These are phyloP conservation scores for Bruguiera gymnorhiza DNA, from an alignment of 345 rosid species.

Conservation along the genomic window DNA sequence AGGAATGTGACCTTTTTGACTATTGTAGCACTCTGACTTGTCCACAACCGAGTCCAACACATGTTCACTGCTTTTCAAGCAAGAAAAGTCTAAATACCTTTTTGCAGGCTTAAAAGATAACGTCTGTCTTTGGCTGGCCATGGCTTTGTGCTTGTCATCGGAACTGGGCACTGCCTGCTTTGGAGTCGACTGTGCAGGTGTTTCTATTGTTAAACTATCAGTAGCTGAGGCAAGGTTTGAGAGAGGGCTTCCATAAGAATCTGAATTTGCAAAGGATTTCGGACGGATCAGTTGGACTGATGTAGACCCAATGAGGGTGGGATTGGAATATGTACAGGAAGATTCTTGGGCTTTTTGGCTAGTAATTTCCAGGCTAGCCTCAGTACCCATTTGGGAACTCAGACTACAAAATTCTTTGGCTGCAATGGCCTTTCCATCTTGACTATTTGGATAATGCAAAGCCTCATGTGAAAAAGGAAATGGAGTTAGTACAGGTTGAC, in stretches of 20 bases:
- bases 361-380: conserved; percentile 11
- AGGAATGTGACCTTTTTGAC: conserved; percentile 6
- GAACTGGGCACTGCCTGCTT: conserved; percentile 31
- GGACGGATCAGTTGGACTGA: conserved; percentile 6
- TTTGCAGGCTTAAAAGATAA: conserved; percentile 37
- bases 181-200: conserved; percentile 49
- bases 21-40: conserved; percentile 10
- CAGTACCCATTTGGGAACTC: conserved; percentile 3
- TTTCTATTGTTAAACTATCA: conserved; percentile 28
- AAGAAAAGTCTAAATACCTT: conserved; percentile 41
- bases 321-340: conserved; percentile 10
- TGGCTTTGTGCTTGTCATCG: conserved; percentile 23
- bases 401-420: neutral
- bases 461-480: conserved; percentile 5
- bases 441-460: conserved; percentile 12
- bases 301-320: neutral
- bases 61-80: conserved; percentile 5
- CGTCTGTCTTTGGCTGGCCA: conserved; percentile 10
- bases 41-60: neutral
- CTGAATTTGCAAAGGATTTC: conserved; percentile 10
- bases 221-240: conserved; percentile 22
- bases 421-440: neutral
- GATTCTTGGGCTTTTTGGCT: conserved; percentile 19
- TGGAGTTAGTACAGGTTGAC: conserved; percentile 13
- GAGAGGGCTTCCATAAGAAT: conserved; percentile 31